phyloP scores from a whole-genome alignment of 305 asterid genomes.

The Fraxinus sp. region DNA sequence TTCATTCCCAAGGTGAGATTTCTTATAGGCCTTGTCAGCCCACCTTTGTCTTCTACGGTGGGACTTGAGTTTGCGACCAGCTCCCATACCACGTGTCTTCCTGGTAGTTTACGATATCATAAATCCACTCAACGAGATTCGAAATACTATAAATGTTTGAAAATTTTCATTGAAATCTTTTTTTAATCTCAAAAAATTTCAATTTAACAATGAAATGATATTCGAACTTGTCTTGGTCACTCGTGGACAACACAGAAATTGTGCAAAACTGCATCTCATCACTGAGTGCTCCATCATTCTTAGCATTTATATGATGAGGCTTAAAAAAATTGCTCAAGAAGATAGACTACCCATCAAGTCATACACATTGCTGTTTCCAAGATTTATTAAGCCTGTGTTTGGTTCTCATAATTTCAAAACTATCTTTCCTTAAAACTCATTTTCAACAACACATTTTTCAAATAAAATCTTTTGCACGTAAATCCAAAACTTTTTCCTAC shows the following conservation, averaged over 20 bases:
- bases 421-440: not conserved
- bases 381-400: not conserved
- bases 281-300: not conserved
- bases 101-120: slow-evolving; percentile 18
- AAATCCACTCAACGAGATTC: not conserved
- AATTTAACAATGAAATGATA: not conserved
- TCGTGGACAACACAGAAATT: not conserved
- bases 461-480: not conserved
- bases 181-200: not conserved
- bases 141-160: not conserved
- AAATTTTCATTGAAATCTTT: not conserved
- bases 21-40: slow-evolving; percentile 63
- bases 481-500: not conserved
- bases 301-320: not conserved
- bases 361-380: not conserved
- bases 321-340: not conserved
- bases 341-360: not conserved
- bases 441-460: not conserved
- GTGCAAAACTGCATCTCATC: not conserved
- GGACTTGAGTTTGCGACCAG: slow-evolving; percentile 63
- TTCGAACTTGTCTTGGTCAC: not conserved
- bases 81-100: slow-evolving; percentile 72
- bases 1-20: slow-evolving; percentile 65
- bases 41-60: slow-evolving; percentile 59
- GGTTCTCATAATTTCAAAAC: not conserved